Percentiles rank a stretch among this genome's conserved stretches.
phyloP scores from a whole-genome alignment of 805 yeast species.

The Saccharomycopsis sp. region DNA sequence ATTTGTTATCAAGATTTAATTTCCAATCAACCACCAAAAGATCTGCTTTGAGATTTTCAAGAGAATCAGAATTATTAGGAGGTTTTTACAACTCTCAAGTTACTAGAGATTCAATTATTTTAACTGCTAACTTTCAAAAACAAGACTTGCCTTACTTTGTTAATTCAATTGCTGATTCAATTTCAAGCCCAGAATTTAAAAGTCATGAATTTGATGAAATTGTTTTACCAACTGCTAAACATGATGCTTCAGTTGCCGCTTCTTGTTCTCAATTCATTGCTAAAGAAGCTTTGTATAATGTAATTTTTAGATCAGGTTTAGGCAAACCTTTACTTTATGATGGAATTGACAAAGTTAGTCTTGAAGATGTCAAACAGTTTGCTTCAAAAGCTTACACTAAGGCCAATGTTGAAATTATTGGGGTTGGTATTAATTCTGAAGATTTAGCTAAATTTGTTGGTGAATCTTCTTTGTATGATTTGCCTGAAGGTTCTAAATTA shows the following conservation, averaged over 20 bases:
- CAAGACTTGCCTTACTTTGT: constrained; percentile 90
- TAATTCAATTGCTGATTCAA: constrained; percentile 69
- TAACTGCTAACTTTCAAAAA: constrained; percentile 75
- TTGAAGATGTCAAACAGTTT: constrained; percentile 59
- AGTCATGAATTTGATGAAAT: constrained; percentile 79
- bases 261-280: constrained; percentile 52
- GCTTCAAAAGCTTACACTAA: constrained; percentile 64
- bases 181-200: constrained; percentile 65
- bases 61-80: constrained; percentile 93
- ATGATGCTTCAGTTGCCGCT: constrained; percentile 51
- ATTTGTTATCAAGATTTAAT: constrained; percentile 74
- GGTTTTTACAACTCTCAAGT: constrained; percentile 65
- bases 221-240: constrained; percentile 69
- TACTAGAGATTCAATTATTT: constrained; percentile 78
- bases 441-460: constrained; percentile 64
- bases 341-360: constrained; percentile 48
- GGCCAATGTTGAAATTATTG: constrained; percentile 65
- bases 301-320: constrained; percentile 80
- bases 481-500: constrained; percentile 55
- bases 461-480: constrained; percentile 55
- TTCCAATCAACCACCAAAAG: constrained; percentile 76
- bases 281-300: constrained; percentile 68
- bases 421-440: constrained; percentile 62
- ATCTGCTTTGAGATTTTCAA: constrained; percentile 85
- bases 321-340: constrained; percentile 79